Percentiles rank a stretch among this genome's conserved stretches.
These are phyloP conservation scores for Paramecium pentaurelia DNA, from an alignment of 73 alveolate species.

Conservation along the genomic window DNA sequence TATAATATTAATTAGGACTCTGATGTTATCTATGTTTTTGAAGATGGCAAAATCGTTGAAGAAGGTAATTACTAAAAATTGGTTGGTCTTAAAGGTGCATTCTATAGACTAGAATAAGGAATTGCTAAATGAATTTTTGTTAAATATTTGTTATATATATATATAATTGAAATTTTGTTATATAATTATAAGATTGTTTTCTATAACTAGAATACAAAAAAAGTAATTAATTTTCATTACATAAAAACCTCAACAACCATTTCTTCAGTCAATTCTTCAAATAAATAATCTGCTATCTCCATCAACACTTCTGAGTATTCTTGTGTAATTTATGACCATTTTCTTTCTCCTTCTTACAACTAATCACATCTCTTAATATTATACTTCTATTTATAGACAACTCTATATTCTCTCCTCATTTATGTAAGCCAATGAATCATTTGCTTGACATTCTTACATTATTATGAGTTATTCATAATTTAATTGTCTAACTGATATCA, in stretches of 20 bases:
- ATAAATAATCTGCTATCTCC: constrained; percentile 50
- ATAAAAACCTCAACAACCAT: not conserved
- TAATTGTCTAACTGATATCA: not conserved
- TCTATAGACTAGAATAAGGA: constrained; percentile 35
- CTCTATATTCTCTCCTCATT: constrained; percentile 47
- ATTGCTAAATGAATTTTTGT: constrained; percentile 19
- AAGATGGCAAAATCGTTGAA: constrained; percentile 70
- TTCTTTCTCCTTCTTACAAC: constrained; percentile 14
- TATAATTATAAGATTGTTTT: not conserved
- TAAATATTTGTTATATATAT: not conserved
- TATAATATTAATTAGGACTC: constrained; percentile 58
- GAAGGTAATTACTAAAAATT: constrained; percentile 56
- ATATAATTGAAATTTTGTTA: no score
- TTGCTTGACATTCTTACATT: not conserved
- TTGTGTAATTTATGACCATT: constrained; percentile 7
- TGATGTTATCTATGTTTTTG: constrained; percentile 30
- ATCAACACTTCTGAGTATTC: constrained; percentile 42
- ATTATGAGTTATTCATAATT: not conserved
- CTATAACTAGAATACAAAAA: not conserved
- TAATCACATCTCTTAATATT: not conserved
- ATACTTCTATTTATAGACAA: constrained; percentile 33
- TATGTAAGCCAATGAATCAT: constrained; percentile 33
- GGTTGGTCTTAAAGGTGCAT: not conserved
- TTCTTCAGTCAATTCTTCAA: constrained; percentile 55
- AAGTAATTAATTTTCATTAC: not conserved